Evolutionary conservation across 139 green algal genomes (phyloP).

Genomic region (Desmodesmus armatus): DNA sequence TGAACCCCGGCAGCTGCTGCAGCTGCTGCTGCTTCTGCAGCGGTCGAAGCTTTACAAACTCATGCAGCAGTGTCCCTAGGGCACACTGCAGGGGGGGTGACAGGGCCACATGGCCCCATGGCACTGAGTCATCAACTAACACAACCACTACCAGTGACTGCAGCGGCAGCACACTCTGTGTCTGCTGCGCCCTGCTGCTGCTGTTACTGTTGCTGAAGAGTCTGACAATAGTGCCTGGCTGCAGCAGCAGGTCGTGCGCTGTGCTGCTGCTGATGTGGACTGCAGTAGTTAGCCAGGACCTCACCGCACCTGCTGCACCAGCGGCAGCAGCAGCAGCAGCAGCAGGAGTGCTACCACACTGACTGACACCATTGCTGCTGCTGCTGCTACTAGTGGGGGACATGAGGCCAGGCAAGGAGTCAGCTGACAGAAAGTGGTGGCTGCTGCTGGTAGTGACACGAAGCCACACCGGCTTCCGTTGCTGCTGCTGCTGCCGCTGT

Average conservation of each 20-base stretch:
- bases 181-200: conserved; percentile 37
- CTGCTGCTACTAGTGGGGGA: conserved; percentile 1
- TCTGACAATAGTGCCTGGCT: neutral
- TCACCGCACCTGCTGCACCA: conserved; percentile 14
- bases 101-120: conserved; percentile 59
- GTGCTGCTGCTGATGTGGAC: conserved; percentile 38
- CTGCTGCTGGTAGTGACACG: neutral
- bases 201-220: neutral
- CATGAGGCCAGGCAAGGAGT: neutral
- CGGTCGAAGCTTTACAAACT: conserved; percentile 45
- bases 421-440: neutral
- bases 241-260: conserved; percentile 25
- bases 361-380: neutral
- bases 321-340: neutral
- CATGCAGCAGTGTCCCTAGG: conserved; percentile 49
- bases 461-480: conserved; percentile 32
- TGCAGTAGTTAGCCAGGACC: neutral
- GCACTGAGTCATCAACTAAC: conserved; percentile 50
- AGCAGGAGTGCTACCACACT: neutral
- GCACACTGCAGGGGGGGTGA: conserved; percentile 56
- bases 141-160: conserved; percentile 46
- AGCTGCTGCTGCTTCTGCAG: conserved; percentile 30
- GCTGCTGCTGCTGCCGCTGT: conserved; percentile 44
- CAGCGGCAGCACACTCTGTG: conserved; percentile 8
- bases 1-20: conserved; percentile 32